Evolutionary conservation across 2,329 filamentous ascomycete genomes (phyloP).

Genomic region (Pseudocercospora macadamiae): DNA sequence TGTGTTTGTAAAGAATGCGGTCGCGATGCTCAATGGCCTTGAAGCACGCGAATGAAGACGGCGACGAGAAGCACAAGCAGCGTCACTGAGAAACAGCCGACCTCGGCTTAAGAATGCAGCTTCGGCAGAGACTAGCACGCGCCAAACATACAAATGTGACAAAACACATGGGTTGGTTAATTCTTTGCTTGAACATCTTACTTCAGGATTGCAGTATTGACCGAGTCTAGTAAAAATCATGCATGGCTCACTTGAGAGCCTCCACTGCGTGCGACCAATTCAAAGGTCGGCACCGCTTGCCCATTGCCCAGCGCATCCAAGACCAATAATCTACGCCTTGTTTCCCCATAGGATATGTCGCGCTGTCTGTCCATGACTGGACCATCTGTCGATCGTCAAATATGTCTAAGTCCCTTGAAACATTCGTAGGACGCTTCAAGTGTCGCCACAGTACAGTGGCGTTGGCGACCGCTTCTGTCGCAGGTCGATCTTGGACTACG

Average conservation of each 20-base stretch:
- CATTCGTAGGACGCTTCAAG: too few species aligned
- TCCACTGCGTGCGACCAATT: slow-evolving; percentile 9
- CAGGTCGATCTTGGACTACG: slow-evolving; percentile 10
- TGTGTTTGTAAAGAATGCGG: slow-evolving; percentile 1
- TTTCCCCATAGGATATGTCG: neutral
- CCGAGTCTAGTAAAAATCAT: slow-evolving; percentile 2
- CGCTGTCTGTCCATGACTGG: neutral
- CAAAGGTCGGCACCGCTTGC: slow-evolving; percentile 7
- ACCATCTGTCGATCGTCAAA: neutral
- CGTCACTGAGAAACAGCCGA: slow-evolving; percentile 6
- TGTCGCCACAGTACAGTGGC: neutral
- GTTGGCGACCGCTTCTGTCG: neutral
- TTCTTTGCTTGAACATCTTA: neutral
- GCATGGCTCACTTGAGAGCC: neutral
- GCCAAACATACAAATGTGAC: neutral
- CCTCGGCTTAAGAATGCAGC: neutral
- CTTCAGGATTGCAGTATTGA: slow-evolving; percentile 6
- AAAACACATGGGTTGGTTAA: neutral
- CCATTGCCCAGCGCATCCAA: neutral
- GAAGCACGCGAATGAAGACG: too few species aligned
- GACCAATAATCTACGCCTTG: neutral
- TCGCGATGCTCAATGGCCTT: neutral
- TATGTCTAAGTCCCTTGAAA: neutral
- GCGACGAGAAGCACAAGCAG: neutral
- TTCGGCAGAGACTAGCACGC: neutral